Base-by-base conservation (phyloP, 148 eudicot genomes). In the Salicornia ramosissima region DNA sequence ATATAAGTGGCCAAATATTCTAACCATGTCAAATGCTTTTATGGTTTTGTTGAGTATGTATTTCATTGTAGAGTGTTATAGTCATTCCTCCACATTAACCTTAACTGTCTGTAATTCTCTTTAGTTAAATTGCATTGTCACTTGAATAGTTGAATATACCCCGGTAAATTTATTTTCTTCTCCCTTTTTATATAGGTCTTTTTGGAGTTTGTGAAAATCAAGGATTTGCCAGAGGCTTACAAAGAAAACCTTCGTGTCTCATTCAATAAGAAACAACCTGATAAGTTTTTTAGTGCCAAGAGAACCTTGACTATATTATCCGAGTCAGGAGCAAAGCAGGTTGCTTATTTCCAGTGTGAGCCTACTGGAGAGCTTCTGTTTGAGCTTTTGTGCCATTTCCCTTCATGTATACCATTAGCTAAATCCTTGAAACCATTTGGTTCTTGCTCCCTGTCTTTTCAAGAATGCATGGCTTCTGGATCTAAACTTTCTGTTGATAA, bases 321-420 rank as follows among this genome's bases (percentile, higher is more conserved):
- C 6, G 85, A 79, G 71, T 79, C 86, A 45, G 83, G 82, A 59
- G 85, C 81, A 58, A 95, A 91, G 74, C 91, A 83, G 77, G 90
- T 95, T 64, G 99, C 97, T 77, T 79, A 45, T 67, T 91, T 95
- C 80, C 85, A 81, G 2, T 95, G 99, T 77, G 84, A 89, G 75
- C 85, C 97, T 65, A 74, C 77, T 71, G 99, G 97, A 79, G 70
- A 80, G 69, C 74, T 95, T 54, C 75, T 81, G 30, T 82, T 91
- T 71, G 94, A 87, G 74, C 83, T 94, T 54, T 34, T 79, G 13
- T 78, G 82, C 21, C 75, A 63, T 46, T 83, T 79, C 50, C 54
- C 80, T 68, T 80, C 86, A 47, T 71, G 54, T 76, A 76, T 80
- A 77, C 81, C 81, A 28, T 62, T 79, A 54, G 39, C 77, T 64